phyloP scores from a whole-genome alignment of 2,329 filamentous ascomycete genomes.

The Chalaropsis thielavioides region DNA sequence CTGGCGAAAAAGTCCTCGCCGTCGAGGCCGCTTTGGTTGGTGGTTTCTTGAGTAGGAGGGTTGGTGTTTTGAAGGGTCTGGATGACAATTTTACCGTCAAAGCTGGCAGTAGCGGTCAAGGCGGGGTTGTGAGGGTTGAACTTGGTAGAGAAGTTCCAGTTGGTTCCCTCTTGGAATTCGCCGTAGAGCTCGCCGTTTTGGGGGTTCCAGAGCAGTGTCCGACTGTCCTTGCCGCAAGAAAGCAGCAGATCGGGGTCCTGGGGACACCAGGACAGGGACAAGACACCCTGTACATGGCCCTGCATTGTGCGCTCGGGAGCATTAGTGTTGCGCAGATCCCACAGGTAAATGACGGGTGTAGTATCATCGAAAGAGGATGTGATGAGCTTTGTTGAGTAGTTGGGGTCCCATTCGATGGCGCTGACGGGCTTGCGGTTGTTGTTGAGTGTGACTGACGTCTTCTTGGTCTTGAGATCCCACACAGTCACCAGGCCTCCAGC shows the following conservation, averaged over 20 bases:
- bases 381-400: slow-evolving; percentile 83
- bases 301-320: slow-evolving; percentile 77
- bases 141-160: slow-evolving; percentile 93
- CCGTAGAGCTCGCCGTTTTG: slow-evolving; percentile 77
- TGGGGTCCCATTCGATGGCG: slow-evolving; percentile 92
- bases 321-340: slow-evolving; percentile 93
- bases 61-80: slow-evolving; percentile 94
- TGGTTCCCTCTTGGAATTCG: slow-evolving; percentile 94
- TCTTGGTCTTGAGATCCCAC: slow-evolving; percentile 97
- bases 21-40: slow-evolving; percentile 56
- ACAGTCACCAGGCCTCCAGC: slow-evolving; percentile 91
- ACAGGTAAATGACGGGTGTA: slow-evolving; percentile 75
- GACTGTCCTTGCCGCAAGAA: slow-evolving; percentile 92
- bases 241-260: slow-evolving; percentile 81
- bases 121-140: slow-evolving; percentile 91
- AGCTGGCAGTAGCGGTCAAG: slow-evolving; percentile 86
- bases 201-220: slow-evolving; percentile 91
- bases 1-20: slow-evolving; percentile 95
- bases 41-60: slow-evolving; percentile 51
- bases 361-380: slow-evolving; percentile 85
- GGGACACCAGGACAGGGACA: slow-evolving; percentile 89
- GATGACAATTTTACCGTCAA: slow-evolving; percentile 88
- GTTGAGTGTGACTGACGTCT: slow-evolving; percentile 89
- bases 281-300: slow-evolving; percentile 85
- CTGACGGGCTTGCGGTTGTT: slow-evolving; percentile 90